Evolutionary conservation across 2,329 filamentous ascomycete genomes (phyloP), one percentile per base, ranked within the genome.

Genomic region (Fusarium longipes): DNA sequence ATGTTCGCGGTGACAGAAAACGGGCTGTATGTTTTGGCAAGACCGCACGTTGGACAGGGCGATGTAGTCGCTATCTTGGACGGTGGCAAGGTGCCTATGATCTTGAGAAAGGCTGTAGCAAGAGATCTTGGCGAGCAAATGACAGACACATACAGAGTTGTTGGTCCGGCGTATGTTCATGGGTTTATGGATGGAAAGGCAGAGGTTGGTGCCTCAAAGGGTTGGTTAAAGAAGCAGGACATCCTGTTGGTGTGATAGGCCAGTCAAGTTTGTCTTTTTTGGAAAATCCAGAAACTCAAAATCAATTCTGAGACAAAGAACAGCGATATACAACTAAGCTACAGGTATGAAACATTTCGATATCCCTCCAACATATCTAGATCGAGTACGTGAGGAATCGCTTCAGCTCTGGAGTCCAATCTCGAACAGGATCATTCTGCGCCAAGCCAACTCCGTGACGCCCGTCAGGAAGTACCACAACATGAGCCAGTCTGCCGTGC

Each of bases 341-440:
- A n/a, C n/a, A n/a, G n/a, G n/a, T n/a, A n/a, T n/a, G n/a, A n/a
- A n/a, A n/a, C n/a, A n/a, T n/a, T n/a, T n/a, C n/a, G n/a, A n/a
- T 42, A 9, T 14, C 9, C 8, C 18, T 9, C 24, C 7, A 25
- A 5, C 10, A 2, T 2, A 6, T 18, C 36, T 63, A 69, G 5
- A 67, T 66, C 1, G 65, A 69, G 22, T 69, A 69, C 10, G 51
- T 69, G 1, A 69, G 63, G 2, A 68, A 69, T 1, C 66, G 40
- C 9, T 57, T 47, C 3, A 69, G 27, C 17, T 69, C 66, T 1
- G 62, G n/a, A n/a, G 65, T 66, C 66, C 66, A 69, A 10, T 61
- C 45, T 9, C 52, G 47, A 14, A 57, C 27, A 9, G 66, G 65
- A 24, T 69, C 57, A 22, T 69, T 40, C 4, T 66, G 50, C 0